These are phyloP conservation scores for Lagerstroemia speciosa DNA, from an alignment of 345 rosid species.

Conservation along the genomic window DNA sequence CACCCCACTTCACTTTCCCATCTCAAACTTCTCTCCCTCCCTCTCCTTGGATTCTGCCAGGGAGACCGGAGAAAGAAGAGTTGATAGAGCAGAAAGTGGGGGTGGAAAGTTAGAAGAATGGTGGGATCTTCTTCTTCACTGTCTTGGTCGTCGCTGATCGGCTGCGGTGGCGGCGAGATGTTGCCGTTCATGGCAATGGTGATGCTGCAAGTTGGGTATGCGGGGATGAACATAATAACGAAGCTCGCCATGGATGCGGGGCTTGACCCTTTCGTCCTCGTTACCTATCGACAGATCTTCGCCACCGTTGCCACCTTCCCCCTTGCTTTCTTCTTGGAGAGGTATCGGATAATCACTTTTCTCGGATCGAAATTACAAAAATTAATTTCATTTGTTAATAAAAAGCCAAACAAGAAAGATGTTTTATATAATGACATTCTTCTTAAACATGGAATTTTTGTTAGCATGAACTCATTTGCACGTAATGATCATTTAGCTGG, in stretches of 20 bases:
- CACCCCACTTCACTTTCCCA: neutral
- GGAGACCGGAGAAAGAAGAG: neutral
- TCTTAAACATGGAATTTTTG: too few species aligned
- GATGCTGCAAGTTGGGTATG: constrained; percentile 57
- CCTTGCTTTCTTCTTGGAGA: constrained; percentile 55
- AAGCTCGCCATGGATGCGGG: constrained; percentile 89
- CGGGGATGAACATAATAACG: constrained; percentile 81
- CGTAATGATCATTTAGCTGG: neutral
- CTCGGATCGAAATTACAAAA: too few species aligned
- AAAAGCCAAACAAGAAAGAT: too few species aligned
- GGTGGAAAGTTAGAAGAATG: neutral
- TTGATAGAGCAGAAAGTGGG: neutral
- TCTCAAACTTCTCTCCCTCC: neutral
- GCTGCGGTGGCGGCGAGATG: constrained; percentile 15
- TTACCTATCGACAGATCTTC: constrained; percentile 69
- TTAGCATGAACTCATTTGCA: too few species aligned
- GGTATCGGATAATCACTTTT: constrained; percentile 41
- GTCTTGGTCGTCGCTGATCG: neutral
- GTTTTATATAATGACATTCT: too few species aligned
- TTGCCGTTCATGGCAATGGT: constrained; percentile 74
- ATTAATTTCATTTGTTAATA: too few species aligned
- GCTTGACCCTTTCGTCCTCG: constrained; percentile 74
- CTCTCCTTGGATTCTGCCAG: too few species aligned
- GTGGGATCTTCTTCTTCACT: neutral
- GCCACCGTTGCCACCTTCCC: constrained; percentile 67